Evolutionary conservation across 108 stramenopile genomes (phyloP), one percentile per base, ranked within the genome.

Genomic region (Fistulifera pelliculosa): DNA sequence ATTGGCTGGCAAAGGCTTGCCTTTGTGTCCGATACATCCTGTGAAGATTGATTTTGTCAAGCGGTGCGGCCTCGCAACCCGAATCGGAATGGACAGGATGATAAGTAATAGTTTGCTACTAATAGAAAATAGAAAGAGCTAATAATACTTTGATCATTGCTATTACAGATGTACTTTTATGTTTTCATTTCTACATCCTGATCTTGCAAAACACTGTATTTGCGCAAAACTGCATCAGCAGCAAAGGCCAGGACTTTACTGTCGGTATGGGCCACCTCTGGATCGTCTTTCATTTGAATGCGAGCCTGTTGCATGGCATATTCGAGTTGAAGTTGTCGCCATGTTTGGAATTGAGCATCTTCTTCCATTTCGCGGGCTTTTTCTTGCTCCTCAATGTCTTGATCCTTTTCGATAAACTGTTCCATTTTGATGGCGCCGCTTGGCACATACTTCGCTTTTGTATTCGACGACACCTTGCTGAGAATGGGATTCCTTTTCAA

Each of bases 1-100:
- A 18, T 26, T 71, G 13, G 71, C 75, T 39, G 77, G 77, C 41
- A 73, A 84, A 17, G 47, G 56, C n/a, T 3, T 35, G 3, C 54
- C 65, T 42, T 40, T 71, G 19, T 87, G 86, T 66, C 79, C 85
- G 0, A 43, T 83, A 15, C 77, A 75, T 10, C 47, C 49, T 17
- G 70, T 87, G 25, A 83, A 83, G 55, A 58, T 76, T 12, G 64
- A 79, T 14, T 87, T 61, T 87, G 86, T 40, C 25, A 17, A 23
- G 22, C 50, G 7, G 25, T 16, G 3, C 31, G 31, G 31, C 31
- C 31, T 6, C 31, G 31, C 31, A 3, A n/a, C n/a, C n/a, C n/a
- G n/a, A n/a, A n/a, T n/a, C n/a, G n/a, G n/a, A n/a, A n/a, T n/a
- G n/a, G n/a, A n/a, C n/a, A n/a, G n/a, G n/a, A n/a, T n/a, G n/a